Evolutionary conservation across 495 filamentous ascomycete genomes (phyloP).

Genomic region (Aspergillus baeticus): DNA sequence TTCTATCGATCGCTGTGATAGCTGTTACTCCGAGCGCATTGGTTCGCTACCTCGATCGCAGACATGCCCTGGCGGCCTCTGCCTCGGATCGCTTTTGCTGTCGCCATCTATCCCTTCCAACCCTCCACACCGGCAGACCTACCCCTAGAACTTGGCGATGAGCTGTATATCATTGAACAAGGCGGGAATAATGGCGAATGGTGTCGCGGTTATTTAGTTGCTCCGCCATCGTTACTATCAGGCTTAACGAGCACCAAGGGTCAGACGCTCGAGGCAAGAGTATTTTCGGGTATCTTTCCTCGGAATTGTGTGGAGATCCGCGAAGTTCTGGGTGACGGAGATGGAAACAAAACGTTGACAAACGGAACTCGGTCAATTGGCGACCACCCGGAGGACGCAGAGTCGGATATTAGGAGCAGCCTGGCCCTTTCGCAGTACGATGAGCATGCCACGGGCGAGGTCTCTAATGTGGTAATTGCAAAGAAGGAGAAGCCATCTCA

Average conservation of each 20-base stretch:
- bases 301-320: slow-evolving; percentile 86
- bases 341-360: slow-evolving; percentile 31
- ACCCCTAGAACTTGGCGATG: slow-evolving; percentile 96
- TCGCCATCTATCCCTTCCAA: slow-evolving; percentile 89
- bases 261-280: slow-evolving; percentile 88
- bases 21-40: slow-evolving; percentile 22
- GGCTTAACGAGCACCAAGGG: slow-evolving; percentile 90
- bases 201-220: slow-evolving; percentile 93
- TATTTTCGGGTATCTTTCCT: slow-evolving; percentile 97
- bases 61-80: slow-evolving; percentile 95
- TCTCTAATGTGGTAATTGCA: slow-evolving; percentile 39
- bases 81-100: slow-evolving; percentile 95
- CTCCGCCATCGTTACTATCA: slow-evolving; percentile 87
- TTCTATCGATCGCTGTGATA: slow-evolving; percentile 15
- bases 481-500: slow-evolving; percentile 44
- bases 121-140: slow-evolving; percentile 85
- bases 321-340: slow-evolving; percentile 66
- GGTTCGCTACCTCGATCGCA: slow-evolving; percentile 25
- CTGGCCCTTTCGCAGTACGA: slow-evolving; percentile 30
- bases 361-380: slow-evolving; percentile 35
- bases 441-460: slow-evolving; percentile 27
- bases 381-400: slow-evolving; percentile 19
- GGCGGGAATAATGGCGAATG: slow-evolving; percentile 81
- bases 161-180: slow-evolving; percentile 97
- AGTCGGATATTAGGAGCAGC: slow-evolving; percentile 27